Percentiles rank a stretch among this genome's conserved stretches.
These are phyloP conservation scores for Zostera marina DNA, from an alignment of 116 monocot genomes.

Conservation along the genomic window DNA sequence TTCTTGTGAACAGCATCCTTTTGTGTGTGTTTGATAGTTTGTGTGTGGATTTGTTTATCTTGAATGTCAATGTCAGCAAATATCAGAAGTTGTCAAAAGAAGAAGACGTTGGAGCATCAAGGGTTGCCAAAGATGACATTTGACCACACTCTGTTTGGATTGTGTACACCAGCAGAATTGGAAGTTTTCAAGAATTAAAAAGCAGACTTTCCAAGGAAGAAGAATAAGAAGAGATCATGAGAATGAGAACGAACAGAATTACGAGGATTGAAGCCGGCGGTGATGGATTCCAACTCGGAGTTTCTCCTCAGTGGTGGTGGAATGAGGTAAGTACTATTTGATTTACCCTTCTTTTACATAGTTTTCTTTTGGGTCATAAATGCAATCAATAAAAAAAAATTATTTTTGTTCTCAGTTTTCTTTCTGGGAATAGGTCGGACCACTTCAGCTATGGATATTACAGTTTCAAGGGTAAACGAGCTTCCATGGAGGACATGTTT, in stretches of 20 bases:
- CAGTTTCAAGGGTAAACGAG: constrained; percentile 46
- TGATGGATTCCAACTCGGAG: constrained; percentile 3
- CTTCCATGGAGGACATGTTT: constrained; percentile 69
- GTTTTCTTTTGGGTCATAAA: not conserved
- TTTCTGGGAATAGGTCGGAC: constrained; percentile 15
- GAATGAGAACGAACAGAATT: not conserved
- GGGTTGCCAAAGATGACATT: no score
- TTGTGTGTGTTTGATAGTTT: no score
- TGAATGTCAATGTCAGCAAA: no score
- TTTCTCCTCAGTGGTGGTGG: constrained; percentile 10
- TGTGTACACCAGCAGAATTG: no score
- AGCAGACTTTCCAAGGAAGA: no score
- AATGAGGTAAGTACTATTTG: constrained; percentile 4
- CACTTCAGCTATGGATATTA: constrained; percentile 61
- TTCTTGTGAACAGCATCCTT: no score
- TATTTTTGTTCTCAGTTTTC: constrained; percentile 5
- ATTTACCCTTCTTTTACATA: not conserved
- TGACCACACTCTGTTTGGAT: no score
- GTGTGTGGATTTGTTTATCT: no score
- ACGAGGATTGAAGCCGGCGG: not conserved
- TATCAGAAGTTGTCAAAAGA: no score
- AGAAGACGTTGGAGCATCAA: no score
- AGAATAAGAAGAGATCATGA: not conserved
- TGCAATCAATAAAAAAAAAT: not conserved
- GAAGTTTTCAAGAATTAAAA: no score